Evolutionary conservation across 2,329 filamentous ascomycete genomes (phyloP), one percentile per base, ranked within the genome.

Genomic region (Decorospora gaudefroyi): DNA sequence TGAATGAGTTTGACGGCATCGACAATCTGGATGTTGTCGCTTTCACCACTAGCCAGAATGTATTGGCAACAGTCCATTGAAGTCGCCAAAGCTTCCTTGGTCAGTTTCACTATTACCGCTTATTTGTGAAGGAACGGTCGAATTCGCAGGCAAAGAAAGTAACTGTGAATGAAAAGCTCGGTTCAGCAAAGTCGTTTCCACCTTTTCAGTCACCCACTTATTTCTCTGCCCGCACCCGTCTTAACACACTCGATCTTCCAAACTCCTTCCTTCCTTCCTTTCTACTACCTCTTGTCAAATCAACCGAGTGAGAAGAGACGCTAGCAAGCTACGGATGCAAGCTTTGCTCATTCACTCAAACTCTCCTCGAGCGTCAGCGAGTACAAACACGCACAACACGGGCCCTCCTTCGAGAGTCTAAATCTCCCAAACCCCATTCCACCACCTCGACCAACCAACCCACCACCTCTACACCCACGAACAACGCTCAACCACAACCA

Each of bases 111-210:
- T n/a, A n/a, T n/a, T n/a, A n/a, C n/a, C n/a, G n/a, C n/a, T n/a
- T n/a, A n/a, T n/a, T n/a, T n/a, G n/a, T n/a, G n/a, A n/a, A n/a
- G n/a, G 15, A 25, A 10, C 6, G 17, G 10, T n/a, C 15, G 2
- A 11, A 25, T n/a, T 7, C 13, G 15, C 21, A n/a, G 15, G 7
- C 11, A n/a, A 12, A 27, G 15, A 15, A 7, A 16, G 10, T 25
- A 9, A 16, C 15, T n/a, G 34, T 36, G 16, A 36, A 36, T 22
- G 40, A 39, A 33, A 35, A 42, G 37, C 37, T 34, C 28, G 28
- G 27, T 42, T 17, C 34, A 36, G 13, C 23, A 21, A 36, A n/a
- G 21, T 36, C 34, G 16, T 17, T 18, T 25, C 19, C 22, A 36
- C 34, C 15, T 21, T 36, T 23, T 11, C 15, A 36, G 11, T 25